phyloP scores from a whole-genome alignment of 768 basidiomycete species.

The Rhizopogon vesiculosus region DNA sequence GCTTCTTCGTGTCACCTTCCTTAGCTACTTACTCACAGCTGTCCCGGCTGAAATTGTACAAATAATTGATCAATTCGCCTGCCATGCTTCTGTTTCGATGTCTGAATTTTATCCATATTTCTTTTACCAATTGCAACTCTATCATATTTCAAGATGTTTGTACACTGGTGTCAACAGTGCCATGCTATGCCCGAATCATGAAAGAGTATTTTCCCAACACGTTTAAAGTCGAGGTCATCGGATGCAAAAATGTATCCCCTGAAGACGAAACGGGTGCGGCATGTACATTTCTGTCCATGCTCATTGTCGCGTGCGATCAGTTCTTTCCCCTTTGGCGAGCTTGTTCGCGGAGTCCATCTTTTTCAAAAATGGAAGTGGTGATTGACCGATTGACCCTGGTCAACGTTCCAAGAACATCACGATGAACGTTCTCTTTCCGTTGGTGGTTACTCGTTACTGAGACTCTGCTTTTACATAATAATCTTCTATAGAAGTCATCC shows the following conservation, averaged over 20 bases:
- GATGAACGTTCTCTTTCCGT: no score
- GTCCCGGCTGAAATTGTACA: slow-evolving; percentile 27
- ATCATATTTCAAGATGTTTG: background rate
- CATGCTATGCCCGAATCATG: slow-evolving; percentile 10
- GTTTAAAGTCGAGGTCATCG: no score
- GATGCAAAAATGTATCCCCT: background rate
- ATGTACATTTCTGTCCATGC: slow-evolving; percentile 2
- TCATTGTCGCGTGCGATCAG: background rate
- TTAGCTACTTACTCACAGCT: slow-evolving; percentile 19
- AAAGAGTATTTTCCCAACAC: background rate
- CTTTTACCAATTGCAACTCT: background rate
- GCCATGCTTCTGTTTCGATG: slow-evolving; percentile 8
- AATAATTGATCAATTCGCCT: slow-evolving; percentile 22
- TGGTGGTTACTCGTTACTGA: no score
- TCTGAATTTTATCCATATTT: slow-evolving; percentile 18
- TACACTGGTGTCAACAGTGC: background rate
- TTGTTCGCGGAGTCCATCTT: slow-evolving; percentile 2
- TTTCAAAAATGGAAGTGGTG: slow-evolving; percentile 1
- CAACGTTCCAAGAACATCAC: no score
- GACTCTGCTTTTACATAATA: no score
- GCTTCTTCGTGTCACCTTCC: slow-evolving; percentile 4
- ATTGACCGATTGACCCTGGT: background rate
- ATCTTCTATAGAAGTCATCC: no score
- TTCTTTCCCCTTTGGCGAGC: slow-evolving; percentile 2
- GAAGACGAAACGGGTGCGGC: slow-evolving; percentile 4